Percentiles rank a stretch among this genome's conserved stretches.
Evolutionary conservation across 2,329 filamentous ascomycete genomes (phyloP).

Genomic region (Venturia oleaginea): DNA sequence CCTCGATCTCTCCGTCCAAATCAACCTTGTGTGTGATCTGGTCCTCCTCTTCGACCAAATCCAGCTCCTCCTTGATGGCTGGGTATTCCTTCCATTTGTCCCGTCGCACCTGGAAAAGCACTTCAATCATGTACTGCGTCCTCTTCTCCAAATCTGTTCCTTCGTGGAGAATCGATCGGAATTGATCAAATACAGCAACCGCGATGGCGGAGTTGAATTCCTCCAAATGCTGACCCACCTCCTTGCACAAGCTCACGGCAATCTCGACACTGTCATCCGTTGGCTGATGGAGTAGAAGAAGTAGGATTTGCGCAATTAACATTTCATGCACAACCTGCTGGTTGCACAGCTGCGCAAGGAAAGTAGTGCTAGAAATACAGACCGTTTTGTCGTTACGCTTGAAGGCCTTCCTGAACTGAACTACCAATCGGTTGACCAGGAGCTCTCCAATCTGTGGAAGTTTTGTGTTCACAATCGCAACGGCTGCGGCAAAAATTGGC

Average conservation of each 20-base stretch:
- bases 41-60: constrained; percentile 94
- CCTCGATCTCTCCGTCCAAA: constrained; percentile 74
- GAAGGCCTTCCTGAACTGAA: constrained; percentile 93
- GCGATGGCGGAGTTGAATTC: constrained; percentile 89
- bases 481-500: constrained; percentile 91
- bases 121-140: constrained; percentile 99
- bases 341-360: constrained; percentile 91
- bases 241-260: constrained; percentile 83
- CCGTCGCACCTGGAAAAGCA: constrained; percentile 91
- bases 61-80: constrained; percentile 81
- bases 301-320: constrained; percentile 81
- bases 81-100: constrained; percentile 95
- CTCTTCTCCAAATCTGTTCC: constrained; percentile 86
- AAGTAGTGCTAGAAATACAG: constrained; percentile 84
- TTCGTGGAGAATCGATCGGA: constrained; percentile 90
- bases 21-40: constrained; percentile 86
- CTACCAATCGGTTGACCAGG: constrained; percentile 71
- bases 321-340: constrained; percentile 94
- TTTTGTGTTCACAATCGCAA: constrained; percentile 95
- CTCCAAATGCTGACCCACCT: constrained; percentile 88
- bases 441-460: constrained; percentile 90
- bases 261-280: constrained; percentile 98
- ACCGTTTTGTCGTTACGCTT: constrained; percentile 96
- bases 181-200: constrained; percentile 88
- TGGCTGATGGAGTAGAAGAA: constrained; percentile 87